phyloP scores from a whole-genome alignment of 495 filamentous ascomycete genomes.

The Parmelia sp. region DNA sequence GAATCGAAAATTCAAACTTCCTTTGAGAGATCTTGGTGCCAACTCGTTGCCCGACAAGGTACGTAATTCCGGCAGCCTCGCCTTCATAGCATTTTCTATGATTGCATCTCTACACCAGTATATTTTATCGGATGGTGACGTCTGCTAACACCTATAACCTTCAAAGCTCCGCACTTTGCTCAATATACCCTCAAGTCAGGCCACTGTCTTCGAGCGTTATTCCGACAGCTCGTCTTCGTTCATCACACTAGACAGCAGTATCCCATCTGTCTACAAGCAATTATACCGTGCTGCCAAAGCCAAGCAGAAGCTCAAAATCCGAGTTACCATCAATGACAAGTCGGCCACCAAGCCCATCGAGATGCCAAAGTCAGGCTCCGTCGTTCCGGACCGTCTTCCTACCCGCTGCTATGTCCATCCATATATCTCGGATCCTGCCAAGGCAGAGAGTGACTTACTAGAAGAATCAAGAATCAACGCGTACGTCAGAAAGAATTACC shows the following conservation, averaged over 20 bases:
- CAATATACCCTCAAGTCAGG: slow-evolving; percentile 57
- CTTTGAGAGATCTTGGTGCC: slow-evolving; percentile 75
- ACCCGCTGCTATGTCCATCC: slow-evolving; percentile 25
- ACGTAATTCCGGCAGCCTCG: slow-evolving; percentile 38
- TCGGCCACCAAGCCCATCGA: slow-evolving; percentile 13
- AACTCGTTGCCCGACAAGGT: slow-evolving; percentile 79
- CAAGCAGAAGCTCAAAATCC: slow-evolving; percentile 93
- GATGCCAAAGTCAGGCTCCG: slow-evolving; percentile 12
- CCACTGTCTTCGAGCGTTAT: slow-evolving; percentile 83
- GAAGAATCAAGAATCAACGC: not conserved
- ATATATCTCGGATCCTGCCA: slow-evolving; percentile 21
- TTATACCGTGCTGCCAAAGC: slow-evolving; percentile 95
- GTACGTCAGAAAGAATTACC: slow-evolving; percentile 16
- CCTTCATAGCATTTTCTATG: not conserved
- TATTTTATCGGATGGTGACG: not conserved
- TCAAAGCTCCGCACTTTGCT: slow-evolving; percentile 70
- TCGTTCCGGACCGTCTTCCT: slow-evolving; percentile 20
- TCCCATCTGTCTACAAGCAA: slow-evolving; percentile 86
- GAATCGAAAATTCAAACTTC: slow-evolving; percentile 81
- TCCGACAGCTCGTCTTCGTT: slow-evolving; percentile 86
- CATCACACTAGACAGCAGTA: slow-evolving; percentile 69
- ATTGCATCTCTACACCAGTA: not conserved
- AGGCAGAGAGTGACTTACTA: slow-evolving; percentile 14
- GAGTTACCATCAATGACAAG: slow-evolving; percentile 48
- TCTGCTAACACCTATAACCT: slow-evolving; percentile 4